These are phyloP conservation scores for Taphrina flavorubra DNA, from an alignment of 1,139 yeast species.

Conservation along the genomic window DNA sequence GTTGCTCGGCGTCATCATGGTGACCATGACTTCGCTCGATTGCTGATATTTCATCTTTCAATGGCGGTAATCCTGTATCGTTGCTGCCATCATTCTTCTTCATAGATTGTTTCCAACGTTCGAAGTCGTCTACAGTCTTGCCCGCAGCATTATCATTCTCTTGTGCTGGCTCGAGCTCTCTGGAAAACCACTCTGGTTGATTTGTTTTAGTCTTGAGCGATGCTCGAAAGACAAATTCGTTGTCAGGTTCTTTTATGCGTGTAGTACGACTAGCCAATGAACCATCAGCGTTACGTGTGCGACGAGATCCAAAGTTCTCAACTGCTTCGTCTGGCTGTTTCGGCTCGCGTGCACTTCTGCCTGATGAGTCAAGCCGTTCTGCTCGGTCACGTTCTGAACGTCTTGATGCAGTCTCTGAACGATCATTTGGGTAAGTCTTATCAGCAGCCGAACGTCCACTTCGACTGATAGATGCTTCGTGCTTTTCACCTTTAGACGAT, in stretches of 20 bases:
- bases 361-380: conserved; percentile 9
- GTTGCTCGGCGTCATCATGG: neutral
- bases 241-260: conserved; percentile 1
- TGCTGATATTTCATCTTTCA: neutral
- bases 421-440: conserved; percentile 17
- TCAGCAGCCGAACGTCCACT: conserved; percentile 1
- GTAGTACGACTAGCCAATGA: neutral
- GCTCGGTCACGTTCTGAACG: conserved; percentile 23
- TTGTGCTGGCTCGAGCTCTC: neutral
- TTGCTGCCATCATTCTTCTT: conserved; percentile 32
- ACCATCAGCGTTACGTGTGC: conserved; percentile 5
- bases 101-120: conserved; percentile 38
- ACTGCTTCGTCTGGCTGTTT: conserved; percentile 21
- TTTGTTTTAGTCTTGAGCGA: conserved; percentile 7
- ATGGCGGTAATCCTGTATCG: conserved; percentile 22
- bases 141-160: conserved; percentile 20
- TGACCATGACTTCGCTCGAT: neutral
- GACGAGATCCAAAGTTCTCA: conserved; percentile 18
- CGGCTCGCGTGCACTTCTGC: conserved; percentile 8
- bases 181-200: conserved; percentile 18
- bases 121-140: conserved; percentile 37
- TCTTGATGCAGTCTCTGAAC: neutral
- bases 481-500: neutral
- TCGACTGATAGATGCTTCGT: neutral
- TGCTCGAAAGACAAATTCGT: neutral